Evolutionary conservation across 768 basidiomycete genomes (phyloP), one percentile per base, ranked within the genome.

Genomic region (Botryobasidium botryosum): DNA sequence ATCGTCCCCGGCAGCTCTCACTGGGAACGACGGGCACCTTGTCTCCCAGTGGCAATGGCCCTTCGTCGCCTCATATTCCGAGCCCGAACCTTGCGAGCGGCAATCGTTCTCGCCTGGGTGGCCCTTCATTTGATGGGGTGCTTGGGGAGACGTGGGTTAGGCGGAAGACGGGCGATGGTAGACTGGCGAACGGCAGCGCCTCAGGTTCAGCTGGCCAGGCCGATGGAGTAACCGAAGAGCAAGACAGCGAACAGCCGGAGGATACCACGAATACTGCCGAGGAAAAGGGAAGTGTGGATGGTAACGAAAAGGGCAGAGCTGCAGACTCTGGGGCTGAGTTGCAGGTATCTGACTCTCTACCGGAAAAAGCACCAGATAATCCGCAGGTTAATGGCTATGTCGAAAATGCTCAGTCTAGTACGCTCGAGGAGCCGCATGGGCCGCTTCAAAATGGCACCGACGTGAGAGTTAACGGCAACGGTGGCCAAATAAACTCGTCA

Each of bases 1-100:
- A 49, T 27, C 48, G 48, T 17, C 48, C 48, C 24, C 40, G 48
- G 3, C 48, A 49, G 24, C 27, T 46, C 21, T 49, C 48, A 10
- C 27, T 48, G 29, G 45, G 26, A 33, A 24, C 8, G 37, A 15
- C 32, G 35, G 43, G 26, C 25, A 20, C 15, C 45, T 6, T 13
- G 37, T 15, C 21, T 39, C 8, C 20, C 37, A 39, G 10, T 8
- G 23, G 23, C 20, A 29, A 25, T 17, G 45, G 42, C 10, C 43
- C 43, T 15, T 33, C 47, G 5, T 48, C 47, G 7, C 48, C 45
- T 21, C 46, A 20, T 13, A 35, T 23, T 23, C 35, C 35, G 12
- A 8, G 28, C 21, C 29, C 45, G 25, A n/a, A 20, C n/a, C 27
- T 35, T 13, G 27, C 15, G 10, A 43, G 12, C 13, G 28, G 6